A percentile compares a stretch with the other conserved stretches of the same genome.
Evolutionary conservation across 1,284 basidiomycete species (phyloP).

Genomic region (Pterulicium gracile): DNA sequence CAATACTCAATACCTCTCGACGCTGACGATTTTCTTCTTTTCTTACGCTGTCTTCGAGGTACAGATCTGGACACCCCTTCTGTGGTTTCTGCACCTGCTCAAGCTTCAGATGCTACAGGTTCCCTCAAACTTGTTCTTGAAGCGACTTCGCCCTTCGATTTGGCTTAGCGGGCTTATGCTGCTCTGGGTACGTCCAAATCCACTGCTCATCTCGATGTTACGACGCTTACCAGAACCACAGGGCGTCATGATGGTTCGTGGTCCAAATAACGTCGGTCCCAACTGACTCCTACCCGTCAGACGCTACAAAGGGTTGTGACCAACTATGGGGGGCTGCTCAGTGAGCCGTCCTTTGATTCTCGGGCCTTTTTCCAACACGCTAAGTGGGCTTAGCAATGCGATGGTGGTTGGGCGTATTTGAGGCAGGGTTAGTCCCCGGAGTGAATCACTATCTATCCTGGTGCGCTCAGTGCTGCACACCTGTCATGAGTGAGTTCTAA

Average conservation of each 20-base stretch:
- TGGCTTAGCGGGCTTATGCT: slow-evolving; percentile 58
- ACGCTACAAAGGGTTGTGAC: slow-evolving; percentile 58
- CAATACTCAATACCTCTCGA: slow-evolving; percentile 54
- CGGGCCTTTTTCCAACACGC: too few species aligned
- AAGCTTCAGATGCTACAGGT: slow-evolving; percentile 31
- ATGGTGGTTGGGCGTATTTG: slow-evolving; percentile 57
- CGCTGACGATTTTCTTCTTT: slow-evolving; percentile 49
- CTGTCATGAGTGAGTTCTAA: neutral
- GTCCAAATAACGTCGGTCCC: slow-evolving; percentile 6
- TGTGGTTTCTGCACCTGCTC: neutral
- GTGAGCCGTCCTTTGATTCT: slow-evolving; percentile 31
- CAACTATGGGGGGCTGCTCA: slow-evolving; percentile 52
- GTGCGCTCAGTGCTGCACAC: slow-evolving; percentile 22
- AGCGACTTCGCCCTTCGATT: slow-evolving; percentile 55
- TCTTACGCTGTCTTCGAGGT: slow-evolving; percentile 52
- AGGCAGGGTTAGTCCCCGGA: slow-evolving; percentile 58
- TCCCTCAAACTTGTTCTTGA: slow-evolving; percentile 64
- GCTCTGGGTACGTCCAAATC: slow-evolving; percentile 25
- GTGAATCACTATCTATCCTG: slow-evolving; percentile 63
- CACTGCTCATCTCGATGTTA: neutral
- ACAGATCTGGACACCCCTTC: neutral
- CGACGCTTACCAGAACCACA: neutral
- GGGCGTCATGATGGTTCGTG: slow-evolving; percentile 61
- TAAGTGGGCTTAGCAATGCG: slow-evolving; percentile 52
- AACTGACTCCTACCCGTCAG: slow-evolving; percentile 22